Base-by-base conservation (phyloP, 371 early-diverging fungal species). In the Syncephalastrum sp. region DNA sequence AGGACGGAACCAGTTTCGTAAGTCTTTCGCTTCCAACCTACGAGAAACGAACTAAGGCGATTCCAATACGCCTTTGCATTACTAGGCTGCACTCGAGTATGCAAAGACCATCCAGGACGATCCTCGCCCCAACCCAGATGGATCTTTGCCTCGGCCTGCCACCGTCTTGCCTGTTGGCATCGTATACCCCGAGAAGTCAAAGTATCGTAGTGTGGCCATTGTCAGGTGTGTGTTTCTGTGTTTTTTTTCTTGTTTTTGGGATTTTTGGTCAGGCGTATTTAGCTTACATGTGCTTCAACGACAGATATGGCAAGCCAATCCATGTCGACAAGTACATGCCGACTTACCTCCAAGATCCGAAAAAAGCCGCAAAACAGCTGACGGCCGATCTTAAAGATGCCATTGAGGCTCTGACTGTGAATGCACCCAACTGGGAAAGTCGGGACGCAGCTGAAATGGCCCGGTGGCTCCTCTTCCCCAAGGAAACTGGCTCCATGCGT, bases 171-270 rank as follows among this genome's bases (percentile, higher is more conserved):
- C 84, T 21, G 77, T 75, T 5, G 84, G 81, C 16, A 78, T 84
- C 50, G 77, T 79, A 0, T 84, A 84, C 61, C 72, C 74, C 6
- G 80, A 82, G 53, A 84, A 84, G 25, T 75, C 77, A 44, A 81
- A 80, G 44, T 84, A 80, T 53, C 70, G 84, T 24, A 82, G 82
- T 61, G 60, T 59, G 4, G 75, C 73, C 8, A 79, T 84, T 66
- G 75, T 77, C 23, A 66, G 64, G 82, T 78, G 75, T n/a, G 1
- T 17, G 24, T 27, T 48, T 21, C 52, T 8, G 27, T 16, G 33
- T 14, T 51, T 17, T 51, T 17, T 29, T 1, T 7, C 29, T 29
- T 3, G 6, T 12, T 33, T 3, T 33, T 33, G 15, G 42, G 42
- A n/a, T n/a, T 43, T n/a, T 23, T 14, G 45, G 38, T 50, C 23